Evolutionary conservation across 1,284 basidiomycete genomes (phyloP).

Genomic region (Amylostereum areolatum): DNA sequence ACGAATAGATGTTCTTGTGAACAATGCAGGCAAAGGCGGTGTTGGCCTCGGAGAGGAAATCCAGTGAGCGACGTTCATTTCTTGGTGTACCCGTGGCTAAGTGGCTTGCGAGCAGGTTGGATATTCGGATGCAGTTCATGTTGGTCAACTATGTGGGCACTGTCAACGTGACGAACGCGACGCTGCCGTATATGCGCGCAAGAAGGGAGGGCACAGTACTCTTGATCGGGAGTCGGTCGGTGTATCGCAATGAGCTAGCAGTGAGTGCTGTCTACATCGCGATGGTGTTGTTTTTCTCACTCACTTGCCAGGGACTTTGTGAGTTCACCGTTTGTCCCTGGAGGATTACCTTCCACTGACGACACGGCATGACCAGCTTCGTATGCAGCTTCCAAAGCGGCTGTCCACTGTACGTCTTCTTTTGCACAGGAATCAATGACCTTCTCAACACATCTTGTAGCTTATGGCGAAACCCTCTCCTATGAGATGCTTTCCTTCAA

Average conservation of each 20-base stretch:
- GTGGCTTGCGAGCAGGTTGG: too few relatives aligned
- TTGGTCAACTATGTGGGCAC: constrained; percentile 25
- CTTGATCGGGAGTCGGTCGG: constrained; percentile 27
- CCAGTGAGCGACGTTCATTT: too few relatives aligned
- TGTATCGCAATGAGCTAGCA: constrained; percentile 23
- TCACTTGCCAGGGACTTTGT: too few relatives aligned
- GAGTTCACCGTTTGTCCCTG: too few relatives aligned
- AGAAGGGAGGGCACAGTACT: constrained; percentile 25
- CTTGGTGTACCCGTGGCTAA: too few relatives aligned
- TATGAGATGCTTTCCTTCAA: constrained; percentile 44
- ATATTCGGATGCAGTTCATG: constrained; percentile 12
- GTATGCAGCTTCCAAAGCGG: constrained; percentile 14
- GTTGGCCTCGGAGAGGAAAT: constrained; percentile 24
- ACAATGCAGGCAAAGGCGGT: constrained; percentile 26
- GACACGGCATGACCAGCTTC: neutral
- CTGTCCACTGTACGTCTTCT: constrained; percentile 8
- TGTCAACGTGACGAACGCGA: constrained; percentile 25
- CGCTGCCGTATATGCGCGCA: constrained; percentile 25
- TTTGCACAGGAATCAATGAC: neutral
- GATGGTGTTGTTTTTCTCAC: neutral
- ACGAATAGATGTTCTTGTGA: constrained; percentile 29
- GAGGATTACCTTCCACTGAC: too few relatives aligned
- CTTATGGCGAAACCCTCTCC: constrained; percentile 43
- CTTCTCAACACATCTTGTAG: constrained; percentile 14
- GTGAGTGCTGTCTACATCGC: constrained; percentile 7